Base-by-base conservation (phyloP, 2,329 filamentous ascomycete species). In the Colletotrichum destructivum region DNA sequence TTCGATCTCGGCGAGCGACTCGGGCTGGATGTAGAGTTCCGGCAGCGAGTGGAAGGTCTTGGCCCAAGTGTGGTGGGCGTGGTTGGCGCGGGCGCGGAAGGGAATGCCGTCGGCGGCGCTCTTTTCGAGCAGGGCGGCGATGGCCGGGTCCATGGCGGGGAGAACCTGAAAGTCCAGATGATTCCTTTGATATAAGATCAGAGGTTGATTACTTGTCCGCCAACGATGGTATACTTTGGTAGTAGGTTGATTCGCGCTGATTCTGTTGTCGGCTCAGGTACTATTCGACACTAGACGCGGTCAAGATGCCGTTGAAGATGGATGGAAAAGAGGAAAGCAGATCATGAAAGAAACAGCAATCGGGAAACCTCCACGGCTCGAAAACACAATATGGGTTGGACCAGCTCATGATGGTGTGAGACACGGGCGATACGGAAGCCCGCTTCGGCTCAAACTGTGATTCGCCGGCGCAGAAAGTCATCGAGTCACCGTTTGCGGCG, bases 31-130 rank as follows among this genome's bases (percentile, higher is more conserved):
- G 83, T 96, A 98, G 70, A 98, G 91, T 85, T 98, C 95, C 3
- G 96, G 96, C 21, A 91, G 89, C 62, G 93, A 96, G 78, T 93
- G 92, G 84, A 97, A 98, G 61, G 96, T 98, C 79, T 92, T 92
- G 49, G 96, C 96, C 96, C 96, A 99, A 23, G 96, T 99, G 77
- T 92, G 92, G 84, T 98, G 96, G 60, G 91, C 83, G 81, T 98
- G 91, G 64, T 89, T 86, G 71, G 88, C 85, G 69, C 87, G 88
- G 7, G 94, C 93, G 80, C 92, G 93, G 84, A 98, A 98, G 54
- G 94, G 90, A 49, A 96, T 77, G 52, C 78, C 79, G 67, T 84
- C 81, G 68, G 70, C 69, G 66, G 73, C 70, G 69, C 77, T 75
- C 66, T 71, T 73, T 15, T 75, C 73, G 61, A 83, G 77, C 77